Base-by-base conservation (phyloP, 2,329 filamentous ascomycete genomes). In the Microcyclospora tardicrescens region DNA sequence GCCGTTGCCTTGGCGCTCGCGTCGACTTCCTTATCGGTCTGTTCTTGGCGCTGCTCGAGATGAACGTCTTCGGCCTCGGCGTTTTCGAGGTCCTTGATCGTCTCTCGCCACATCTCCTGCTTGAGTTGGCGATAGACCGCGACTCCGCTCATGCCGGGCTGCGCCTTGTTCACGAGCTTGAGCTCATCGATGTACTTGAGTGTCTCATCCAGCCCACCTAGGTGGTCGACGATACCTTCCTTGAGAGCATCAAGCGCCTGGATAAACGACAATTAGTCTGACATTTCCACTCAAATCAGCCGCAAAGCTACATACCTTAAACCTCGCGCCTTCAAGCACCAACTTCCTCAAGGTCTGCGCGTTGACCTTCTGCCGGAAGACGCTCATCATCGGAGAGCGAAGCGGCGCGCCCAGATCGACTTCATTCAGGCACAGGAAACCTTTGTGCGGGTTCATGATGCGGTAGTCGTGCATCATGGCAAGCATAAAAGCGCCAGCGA, bases 341-440 rank as follows among this genome's bases (percentile, higher is more conserved):
- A 89, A 62, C 32, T 65, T 64, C 28, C 81, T 70, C 56, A 79
- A 81, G 0, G 69, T 67, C 2, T 54, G 42, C 1, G 68, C 59
- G 0, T 69, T 51, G 2, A 79, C 58, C 61, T 89, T 91, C 49
- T 78, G 64, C 11, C 81, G 70, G 65, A 91, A 89, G 46, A 91
- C 73, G 35, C 69, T 67, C 38, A 72, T 73, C 81, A 93, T 86
- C 42, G 81, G 69, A 2, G 82, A 71, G 47, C 77, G 73, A 28
- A 91, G 71, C n/a, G 79, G 74, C 1, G 79, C 79, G 37, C 84
- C 83, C 44, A 91, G 81, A 48, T 86, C 77, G 11, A 91, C 68
- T 63, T 91, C 84, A 60, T 89, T 89, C 48, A 91, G 64, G 61
- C 84, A 89, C 30, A 83, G 59, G 61, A 76, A 87, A n/a, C 84